Base-by-base conservation (phyloP, 2,329 filamentous ascomycete genomes). In the Botrytis hyacinthi region DNA sequence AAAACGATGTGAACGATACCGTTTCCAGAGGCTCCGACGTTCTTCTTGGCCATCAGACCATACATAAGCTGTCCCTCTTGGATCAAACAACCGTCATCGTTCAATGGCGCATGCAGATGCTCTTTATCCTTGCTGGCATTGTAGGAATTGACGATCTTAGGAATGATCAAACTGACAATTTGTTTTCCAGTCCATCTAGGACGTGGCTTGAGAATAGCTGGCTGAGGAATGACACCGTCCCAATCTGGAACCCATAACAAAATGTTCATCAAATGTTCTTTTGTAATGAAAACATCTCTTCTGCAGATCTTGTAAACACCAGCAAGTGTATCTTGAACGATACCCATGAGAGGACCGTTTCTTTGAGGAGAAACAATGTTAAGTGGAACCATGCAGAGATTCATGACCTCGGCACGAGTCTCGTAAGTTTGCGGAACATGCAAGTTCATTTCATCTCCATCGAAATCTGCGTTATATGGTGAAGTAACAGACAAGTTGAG, bases 371-470 rank as follows among this genome's bases (percentile, higher is more conserved):
- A 99, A 16, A 99, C 97, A 80, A 99, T 98, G 83, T 99, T 98
- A 79, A 96, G 89, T 0, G 96, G 96, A n/a, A 99, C 96, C 88
- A 98, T 92, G 82, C 95, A 98, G 22, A 99, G 89, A 81, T 98
- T 92, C 82, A 91, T 93, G 78, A 99, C 90, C 83, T 99, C 96
- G 63, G 97, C 94, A 75, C 96, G 92, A 48, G 97, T 97, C 83
- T 99, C 97, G 81, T 99, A 95, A 54, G 93, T 96, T 81, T 99
- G 96, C 6, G 96, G 97, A 70, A 99, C 97, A 88, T 99, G 96
- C 85, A 99, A 90, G 82, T 99, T 99, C 96, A 99, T 99, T 84
- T 99, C 96, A 82, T 99, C 96, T 84, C 96, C 96, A 81, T 99
- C 96, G 84, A 99, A 99, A 93, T 99, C 96, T 79, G 96, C 96